phyloP scores from a whole-genome alignment of 306 rosid genomes.

The Inga laurina region DNA sequence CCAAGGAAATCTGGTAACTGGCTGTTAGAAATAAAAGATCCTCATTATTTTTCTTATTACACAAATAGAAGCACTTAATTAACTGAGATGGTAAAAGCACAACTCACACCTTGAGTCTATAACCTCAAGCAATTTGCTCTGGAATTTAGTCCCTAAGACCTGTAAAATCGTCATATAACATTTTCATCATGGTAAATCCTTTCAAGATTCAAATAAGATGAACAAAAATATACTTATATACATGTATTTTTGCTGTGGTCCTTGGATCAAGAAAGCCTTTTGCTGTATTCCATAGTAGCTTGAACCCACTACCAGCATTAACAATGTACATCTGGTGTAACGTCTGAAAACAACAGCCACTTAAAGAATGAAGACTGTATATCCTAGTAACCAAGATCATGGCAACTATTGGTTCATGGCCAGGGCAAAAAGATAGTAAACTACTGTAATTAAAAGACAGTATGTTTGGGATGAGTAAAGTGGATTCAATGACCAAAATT shows the following conservation, averaged over 20 bases:
- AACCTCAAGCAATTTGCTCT: constrained; percentile 65
- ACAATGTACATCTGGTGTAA: constrained; percentile 95
- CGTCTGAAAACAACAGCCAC: constrained; percentile 64
- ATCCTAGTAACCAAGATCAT: constrained; percentile 13
- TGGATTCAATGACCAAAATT: constrained; percentile 4
- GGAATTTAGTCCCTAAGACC: constrained; percentile 84
- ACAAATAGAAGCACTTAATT: constrained; percentile 29
- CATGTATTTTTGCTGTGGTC: constrained; percentile 92
- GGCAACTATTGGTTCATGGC: constrained; percentile 2
- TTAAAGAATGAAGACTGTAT: constrained; percentile 33
- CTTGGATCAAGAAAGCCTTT: constrained; percentile 92
- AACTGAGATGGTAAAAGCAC: constrained; percentile 27
- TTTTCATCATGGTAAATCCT: constrained; percentile 23
- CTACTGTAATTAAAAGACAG: not conserved
- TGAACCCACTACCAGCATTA: constrained; percentile 94
- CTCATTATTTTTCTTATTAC: constrained; percentile 12
- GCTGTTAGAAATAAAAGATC: constrained; percentile 48
- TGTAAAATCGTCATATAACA: constrained; percentile 43
- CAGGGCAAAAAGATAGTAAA: constrained; percentile 9
- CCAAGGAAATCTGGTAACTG: constrained; percentile 96
- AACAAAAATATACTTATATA: constrained; percentile 36
- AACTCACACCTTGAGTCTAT: constrained; percentile 83
- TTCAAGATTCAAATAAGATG: constrained; percentile 35
- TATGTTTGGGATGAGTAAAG: not conserved
- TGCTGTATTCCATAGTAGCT: constrained; percentile 82